Evolutionary conservation across 2,329 filamentous ascomycete species (phyloP).

Genomic region (Pseudocercospora vitis): DNA sequence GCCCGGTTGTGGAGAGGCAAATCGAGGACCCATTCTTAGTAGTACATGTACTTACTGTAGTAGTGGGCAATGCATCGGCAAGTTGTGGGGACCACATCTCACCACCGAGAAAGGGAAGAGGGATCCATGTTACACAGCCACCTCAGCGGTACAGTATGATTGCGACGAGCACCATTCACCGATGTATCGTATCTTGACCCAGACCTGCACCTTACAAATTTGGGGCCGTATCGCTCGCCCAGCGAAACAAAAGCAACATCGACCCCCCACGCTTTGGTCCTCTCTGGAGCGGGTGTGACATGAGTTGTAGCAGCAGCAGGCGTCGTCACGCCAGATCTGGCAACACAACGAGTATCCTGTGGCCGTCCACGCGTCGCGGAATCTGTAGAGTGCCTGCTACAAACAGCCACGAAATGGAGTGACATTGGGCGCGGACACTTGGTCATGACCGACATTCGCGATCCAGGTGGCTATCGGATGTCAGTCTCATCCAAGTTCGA

Average conservation of each 20-base stretch:
- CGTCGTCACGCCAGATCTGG: slow-evolving; percentile 1
- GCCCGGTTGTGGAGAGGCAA: slow-evolving; percentile 5
- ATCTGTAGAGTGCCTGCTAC: background rate
- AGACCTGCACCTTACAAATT: slow-evolving; percentile 1
- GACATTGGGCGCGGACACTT: background rate
- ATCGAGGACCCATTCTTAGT: background rate
- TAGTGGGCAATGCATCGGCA: too few relatives aligned
- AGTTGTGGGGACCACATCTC: slow-evolving; percentile 3
- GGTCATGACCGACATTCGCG: background rate
- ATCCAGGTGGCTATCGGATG: background rate
- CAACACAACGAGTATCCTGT: background rate
- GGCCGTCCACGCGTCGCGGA: background rate
- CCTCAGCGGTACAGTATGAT: slow-evolving; percentile 5
- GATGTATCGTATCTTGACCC: slow-evolving; percentile 15
- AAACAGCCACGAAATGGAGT: background rate
- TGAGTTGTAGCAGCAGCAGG: background rate
- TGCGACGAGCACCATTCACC: background rate
- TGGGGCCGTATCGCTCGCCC: background rate
- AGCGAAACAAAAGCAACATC: background rate
- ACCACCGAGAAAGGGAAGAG: background rate
- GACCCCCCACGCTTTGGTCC: background rate
- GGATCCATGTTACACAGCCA: slow-evolving; percentile 5
- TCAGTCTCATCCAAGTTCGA: too few relatives aligned
- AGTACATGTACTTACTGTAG: too few relatives aligned
- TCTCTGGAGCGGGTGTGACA: background rate